A percentile compares a stretch with the other conserved stretches of the same genome.
phyloP scores from a whole-genome alignment of 1,284 basidiomycete genomes.

The Cutaneotrichosporon dermatis region DNA sequence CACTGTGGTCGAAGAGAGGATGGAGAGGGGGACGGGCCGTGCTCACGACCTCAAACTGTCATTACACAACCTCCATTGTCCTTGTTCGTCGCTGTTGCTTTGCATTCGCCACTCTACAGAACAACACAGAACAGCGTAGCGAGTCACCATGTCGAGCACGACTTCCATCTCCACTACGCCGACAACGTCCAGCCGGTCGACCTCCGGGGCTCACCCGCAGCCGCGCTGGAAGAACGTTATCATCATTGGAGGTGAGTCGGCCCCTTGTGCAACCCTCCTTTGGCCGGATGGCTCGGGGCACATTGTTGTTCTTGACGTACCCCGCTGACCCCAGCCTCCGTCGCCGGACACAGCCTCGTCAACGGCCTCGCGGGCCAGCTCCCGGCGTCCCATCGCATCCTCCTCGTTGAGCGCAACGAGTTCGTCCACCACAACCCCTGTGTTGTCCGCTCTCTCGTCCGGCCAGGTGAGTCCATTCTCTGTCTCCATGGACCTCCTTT shows the following conservation, averaged over 20 bases:
- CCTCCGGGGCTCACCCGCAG: background rate
- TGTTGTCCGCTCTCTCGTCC: slow-evolving; percentile 48
- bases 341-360: slow-evolving; percentile 41
- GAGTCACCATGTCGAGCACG: background rate
- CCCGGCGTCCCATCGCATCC: slow-evolving; percentile 46
- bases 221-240: slow-evolving; percentile 33
- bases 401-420: slow-evolving; percentile 50
- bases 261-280: too few species aligned
- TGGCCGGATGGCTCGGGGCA: too few species aligned
- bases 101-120: too few species aligned
- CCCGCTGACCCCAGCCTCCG: slow-evolving; percentile 28
- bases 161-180: background rate
- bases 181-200: background rate
- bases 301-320: too few species aligned
- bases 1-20: too few species aligned
- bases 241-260: slow-evolving; percentile 37
- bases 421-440: slow-evolving; percentile 47
- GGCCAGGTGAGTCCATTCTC: slow-evolving; percentile 36
- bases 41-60: too few species aligned
- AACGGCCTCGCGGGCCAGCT: slow-evolving; percentile 40
- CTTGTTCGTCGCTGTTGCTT: too few species aligned
- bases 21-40: too few species aligned
- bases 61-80: too few species aligned
- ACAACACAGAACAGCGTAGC: too few species aligned
- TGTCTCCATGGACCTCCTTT: too few species aligned